A percentile compares a stretch with the other conserved stretches of the same genome.
Evolutionary conservation across 2,329 filamentous ascomycete species (phyloP).

Genomic region (Aureobasidium zeae): DNA sequence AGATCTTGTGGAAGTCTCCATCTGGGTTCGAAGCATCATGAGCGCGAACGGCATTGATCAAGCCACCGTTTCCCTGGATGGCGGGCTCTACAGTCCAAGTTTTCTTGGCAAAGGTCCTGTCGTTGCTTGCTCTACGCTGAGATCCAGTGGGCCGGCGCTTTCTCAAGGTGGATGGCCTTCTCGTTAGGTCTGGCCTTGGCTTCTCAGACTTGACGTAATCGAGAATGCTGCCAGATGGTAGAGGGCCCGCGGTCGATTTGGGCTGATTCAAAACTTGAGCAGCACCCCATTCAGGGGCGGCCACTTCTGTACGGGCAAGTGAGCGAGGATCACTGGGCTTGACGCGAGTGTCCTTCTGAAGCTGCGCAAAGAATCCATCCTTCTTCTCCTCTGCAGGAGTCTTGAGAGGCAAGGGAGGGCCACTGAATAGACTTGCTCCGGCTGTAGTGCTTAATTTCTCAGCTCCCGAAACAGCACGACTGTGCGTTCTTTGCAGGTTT

Average conservation of each 20-base stretch:
- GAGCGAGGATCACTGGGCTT: constrained; percentile 40
- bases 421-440: constrained; percentile 34
- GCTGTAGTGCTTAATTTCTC: constrained; percentile 14
- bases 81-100: constrained; percentile 76
- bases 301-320: constrained; percentile 62
- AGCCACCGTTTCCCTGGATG: constrained; percentile 84
- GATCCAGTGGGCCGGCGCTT: constrained; percentile 8
- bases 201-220: constrained; percentile 43
- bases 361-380: constrained; percentile 40
- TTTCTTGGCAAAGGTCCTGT: constrained; percentile 56
- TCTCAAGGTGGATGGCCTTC: constrained; percentile 19
- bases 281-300: constrained; percentile 67
- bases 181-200: constrained; percentile 20
- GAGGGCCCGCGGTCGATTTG: constrained; percentile 60
- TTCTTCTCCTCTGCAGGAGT: constrained; percentile 30
- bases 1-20: constrained; percentile 65
- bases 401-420: constrained; percentile 34
- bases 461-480: constrained; percentile 4
- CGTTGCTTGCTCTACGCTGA: constrained; percentile 30
- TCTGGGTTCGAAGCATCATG: constrained; percentile 47
- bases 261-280: constrained; percentile 64
- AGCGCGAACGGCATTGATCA: constrained; percentile 71
- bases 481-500: constrained; percentile 6
- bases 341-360: constrained; percentile 35
- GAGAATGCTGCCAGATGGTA: constrained; percentile 61